Evolutionary conservation across 2,329 filamentous ascomycete genomes (phyloP).

Genomic region (Colletotrichum spaethianum): DNA sequence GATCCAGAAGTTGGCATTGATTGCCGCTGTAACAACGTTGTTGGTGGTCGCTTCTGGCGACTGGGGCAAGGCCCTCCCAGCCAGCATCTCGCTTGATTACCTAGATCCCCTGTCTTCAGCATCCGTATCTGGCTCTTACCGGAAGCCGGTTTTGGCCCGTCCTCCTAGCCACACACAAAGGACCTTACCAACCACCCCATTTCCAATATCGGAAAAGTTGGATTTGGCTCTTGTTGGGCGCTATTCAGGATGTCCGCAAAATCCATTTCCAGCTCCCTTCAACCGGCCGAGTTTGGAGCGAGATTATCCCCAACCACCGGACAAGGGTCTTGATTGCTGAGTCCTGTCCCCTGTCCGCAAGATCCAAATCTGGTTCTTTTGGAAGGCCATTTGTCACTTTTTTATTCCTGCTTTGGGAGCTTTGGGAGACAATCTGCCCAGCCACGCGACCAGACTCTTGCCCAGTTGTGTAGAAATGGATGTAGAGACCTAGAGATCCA

Average conservation of each 20-base stretch:
- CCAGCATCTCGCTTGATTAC: too few relatives aligned
- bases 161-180: neutral
- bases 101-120: neutral
- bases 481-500: neutral
- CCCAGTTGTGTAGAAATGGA: neutral
- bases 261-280: neutral
- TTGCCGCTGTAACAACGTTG: neutral
- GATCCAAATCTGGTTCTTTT: neutral
- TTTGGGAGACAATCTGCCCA: too few relatives aligned
- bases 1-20: neutral
- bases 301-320: neutral
- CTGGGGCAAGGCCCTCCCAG: neutral
- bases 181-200: neutral
- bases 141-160: neutral
- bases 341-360: neutral
- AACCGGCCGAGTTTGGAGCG: neutral
- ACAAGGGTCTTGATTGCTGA: neutral
- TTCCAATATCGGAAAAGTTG: neutral
- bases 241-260: neutral
- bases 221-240: neutral
- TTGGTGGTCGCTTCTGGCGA: neutral
- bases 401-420: too few relatives aligned
- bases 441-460: too few relatives aligned
- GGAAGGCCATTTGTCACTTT: neutral
- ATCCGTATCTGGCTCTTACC: neutral